phyloP scores from a whole-genome alignment of 2,329 filamentous ascomycete genomes.

The Neofusicoccum parvum region DNA sequence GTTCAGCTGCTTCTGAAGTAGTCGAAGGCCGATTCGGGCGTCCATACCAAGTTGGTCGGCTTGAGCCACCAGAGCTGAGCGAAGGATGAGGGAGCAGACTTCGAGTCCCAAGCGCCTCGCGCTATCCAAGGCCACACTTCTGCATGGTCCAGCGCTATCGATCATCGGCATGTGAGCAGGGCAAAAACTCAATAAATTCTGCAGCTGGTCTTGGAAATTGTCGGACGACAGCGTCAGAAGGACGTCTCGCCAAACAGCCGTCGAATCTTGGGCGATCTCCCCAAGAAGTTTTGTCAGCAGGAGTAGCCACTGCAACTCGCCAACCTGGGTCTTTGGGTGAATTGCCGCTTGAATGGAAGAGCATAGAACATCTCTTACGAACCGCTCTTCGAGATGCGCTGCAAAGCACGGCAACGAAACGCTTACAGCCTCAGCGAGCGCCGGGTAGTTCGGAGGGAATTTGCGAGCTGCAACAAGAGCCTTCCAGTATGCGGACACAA shows the following conservation, averaged over 20 bases:
- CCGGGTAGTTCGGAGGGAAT: background rate
- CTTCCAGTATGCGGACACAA: constrained; percentile 30
- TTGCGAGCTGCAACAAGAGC: constrained; percentile 24
- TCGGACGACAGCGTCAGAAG: constrained; percentile 31
- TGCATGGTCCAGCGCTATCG: constrained; percentile 22
- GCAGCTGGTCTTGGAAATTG: constrained; percentile 28
- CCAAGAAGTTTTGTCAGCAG: constrained; percentile 1
- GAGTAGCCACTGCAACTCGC: background rate
- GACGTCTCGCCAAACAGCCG: constrained; percentile 27
- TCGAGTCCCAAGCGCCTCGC: constrained; percentile 27
- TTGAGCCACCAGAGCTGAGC: constrained; percentile 27
- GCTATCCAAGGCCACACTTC: constrained; percentile 23
- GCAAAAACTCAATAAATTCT: constrained; percentile 25
- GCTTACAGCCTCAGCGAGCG: background rate
- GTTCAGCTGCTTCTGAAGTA: constrained; percentile 34
- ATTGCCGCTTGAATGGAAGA: background rate
- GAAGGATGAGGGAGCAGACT: constrained; percentile 35
- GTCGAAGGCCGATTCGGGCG: constrained; percentile 25
- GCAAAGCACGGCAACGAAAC: background rate
- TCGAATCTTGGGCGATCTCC: background rate
- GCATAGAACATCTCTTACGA: constrained; percentile 2
- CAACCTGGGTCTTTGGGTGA: background rate
- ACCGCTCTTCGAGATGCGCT: constrained; percentile 3
- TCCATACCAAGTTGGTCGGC: constrained; percentile 27
- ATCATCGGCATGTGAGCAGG: background rate